Evolutionary conservation across 331 rosid genomes (phyloP).

Genomic region (Malus hybrid): DNA sequence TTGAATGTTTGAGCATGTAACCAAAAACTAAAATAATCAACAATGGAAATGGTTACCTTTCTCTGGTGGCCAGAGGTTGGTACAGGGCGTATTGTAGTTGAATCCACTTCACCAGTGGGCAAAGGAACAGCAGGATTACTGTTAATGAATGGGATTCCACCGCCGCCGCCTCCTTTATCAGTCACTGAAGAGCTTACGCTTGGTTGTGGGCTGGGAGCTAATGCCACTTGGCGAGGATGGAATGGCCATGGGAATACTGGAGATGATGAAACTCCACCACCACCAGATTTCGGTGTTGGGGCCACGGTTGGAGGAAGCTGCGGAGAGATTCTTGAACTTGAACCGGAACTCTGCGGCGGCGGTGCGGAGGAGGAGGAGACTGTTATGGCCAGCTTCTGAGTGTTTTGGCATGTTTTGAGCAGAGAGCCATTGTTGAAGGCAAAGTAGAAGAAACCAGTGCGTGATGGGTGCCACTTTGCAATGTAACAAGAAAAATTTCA

Average conservation of each 20-base stretch:
- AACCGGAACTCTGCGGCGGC: constrained; percentile 16
- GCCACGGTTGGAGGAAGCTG: constrained; percentile 41
- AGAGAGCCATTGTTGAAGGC: constrained; percentile 63
- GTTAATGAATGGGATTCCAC: constrained; percentile 72
- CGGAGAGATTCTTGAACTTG: constrained; percentile 24
- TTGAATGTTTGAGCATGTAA: neutral
- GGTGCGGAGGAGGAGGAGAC: constrained; percentile 44
- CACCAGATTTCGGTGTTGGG: constrained; percentile 41
- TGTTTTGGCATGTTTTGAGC: constrained; percentile 46
- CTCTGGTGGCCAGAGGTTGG: constrained; percentile 45
- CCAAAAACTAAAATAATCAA: neutral
- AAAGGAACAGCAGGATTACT: constrained; percentile 96
- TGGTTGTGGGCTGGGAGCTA: constrained; percentile 43
- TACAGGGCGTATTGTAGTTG: constrained; percentile 73
- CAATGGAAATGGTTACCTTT: constrained; percentile 22
- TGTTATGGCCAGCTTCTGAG: constrained; percentile 61
- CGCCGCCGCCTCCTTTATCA: constrained; percentile 23
- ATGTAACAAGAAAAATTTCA: neutral
- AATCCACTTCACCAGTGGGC: constrained; percentile 91
- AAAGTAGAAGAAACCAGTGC: constrained; percentile 79
- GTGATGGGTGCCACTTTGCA: constrained; percentile 85
- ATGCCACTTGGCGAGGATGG: constrained; percentile 46
- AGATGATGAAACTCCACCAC: constrained; percentile 44
- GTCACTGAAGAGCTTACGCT: constrained; percentile 34
- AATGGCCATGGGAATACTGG: constrained; percentile 81